Percentiles rank a stretch among this genome's conserved stretches.
phyloP scores from a whole-genome alignment of 345 rosid species.

The Balakata baccata region DNA sequence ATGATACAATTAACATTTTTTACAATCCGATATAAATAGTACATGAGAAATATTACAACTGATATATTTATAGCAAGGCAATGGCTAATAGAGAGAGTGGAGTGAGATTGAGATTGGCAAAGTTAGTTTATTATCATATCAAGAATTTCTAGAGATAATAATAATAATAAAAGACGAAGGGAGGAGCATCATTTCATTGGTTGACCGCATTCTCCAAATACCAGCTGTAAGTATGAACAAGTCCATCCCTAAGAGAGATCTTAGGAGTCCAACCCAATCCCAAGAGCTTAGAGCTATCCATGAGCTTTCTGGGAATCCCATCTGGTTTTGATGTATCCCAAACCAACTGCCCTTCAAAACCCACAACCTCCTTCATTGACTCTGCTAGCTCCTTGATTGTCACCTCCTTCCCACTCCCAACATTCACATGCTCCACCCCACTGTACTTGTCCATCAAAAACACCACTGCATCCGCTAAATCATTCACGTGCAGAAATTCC shows the following conservation, averaged over 20 bases:
- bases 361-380: slow-evolving; percentile 85
- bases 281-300: slow-evolving; percentile 83
- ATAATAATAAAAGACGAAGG: too few species aligned
- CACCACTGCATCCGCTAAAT: slow-evolving; percentile 83
- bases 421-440: slow-evolving; percentile 78
- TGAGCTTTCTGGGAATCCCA: slow-evolving; percentile 92
- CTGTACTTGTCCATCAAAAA: slow-evolving; percentile 73
- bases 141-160: too few species aligned
- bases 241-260: slow-evolving; percentile 70
- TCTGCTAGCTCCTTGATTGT: slow-evolving; percentile 89
- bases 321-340: slow-evolving; percentile 88
- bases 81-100: too few species aligned
- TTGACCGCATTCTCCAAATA: slow-evolving; percentile 62
- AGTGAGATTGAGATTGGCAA: too few species aligned
- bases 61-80: too few species aligned
- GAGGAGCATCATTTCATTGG: slow-evolving; percentile 14
- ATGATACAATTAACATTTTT: background rate
- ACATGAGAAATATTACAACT: too few species aligned
- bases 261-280: slow-evolving; percentile 80
- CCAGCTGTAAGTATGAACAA: slow-evolving; percentile 79
- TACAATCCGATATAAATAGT: background rate
- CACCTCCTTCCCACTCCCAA: slow-evolving; percentile 92
- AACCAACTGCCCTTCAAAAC: slow-evolving; percentile 71
- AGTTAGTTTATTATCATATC: too few species aligned
- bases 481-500: slow-evolving; percentile 95